Evolutionary conservation across 331 rosid genomes (phyloP).

Genomic region (Spiraea crenata): DNA sequence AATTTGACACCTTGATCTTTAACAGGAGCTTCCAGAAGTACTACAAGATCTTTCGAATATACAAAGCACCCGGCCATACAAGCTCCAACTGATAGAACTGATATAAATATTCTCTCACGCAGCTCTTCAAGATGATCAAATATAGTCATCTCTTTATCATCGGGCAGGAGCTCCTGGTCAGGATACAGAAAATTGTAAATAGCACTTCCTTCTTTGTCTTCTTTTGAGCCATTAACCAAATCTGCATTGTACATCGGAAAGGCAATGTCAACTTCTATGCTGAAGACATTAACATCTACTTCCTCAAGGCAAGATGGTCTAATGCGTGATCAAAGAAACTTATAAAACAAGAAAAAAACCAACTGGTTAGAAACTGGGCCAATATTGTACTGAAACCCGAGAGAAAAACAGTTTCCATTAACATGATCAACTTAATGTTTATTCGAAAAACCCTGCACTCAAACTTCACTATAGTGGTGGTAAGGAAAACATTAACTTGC

Average conservation of each 20-base stretch:
- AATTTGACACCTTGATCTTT: slow-evolving; percentile 81
- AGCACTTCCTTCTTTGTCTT: slow-evolving; percentile 48
- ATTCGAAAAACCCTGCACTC: not conserved
- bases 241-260: slow-evolving; percentile 34
- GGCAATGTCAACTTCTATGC: slow-evolving; percentile 23
- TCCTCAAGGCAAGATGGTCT: not conserved
- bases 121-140: slow-evolving; percentile 97
- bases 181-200: slow-evolving; percentile 78
- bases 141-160: slow-evolving; percentile 88
- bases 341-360: not conserved
- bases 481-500: too few species aligned
- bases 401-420: not conserved
- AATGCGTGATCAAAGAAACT: not conserved
- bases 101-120: slow-evolving; percentile 76
- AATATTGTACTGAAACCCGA: not conserved
- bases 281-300: not conserved
- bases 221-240: slow-evolving; percentile 29
- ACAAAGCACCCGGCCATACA: slow-evolving; percentile 88
- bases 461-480: not conserved
- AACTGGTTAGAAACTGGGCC: not conserved
- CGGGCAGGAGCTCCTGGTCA: slow-evolving; percentile 83
- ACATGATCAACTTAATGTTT: too few species aligned
- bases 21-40: slow-evolving; percentile 89
- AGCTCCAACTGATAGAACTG: slow-evolving; percentile 78
- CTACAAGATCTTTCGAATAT: slow-evolving; percentile 71